Evolutionary conservation across 163 green algal genomes (phyloP).

Genomic region (Chlorella variabilis): DNA sequence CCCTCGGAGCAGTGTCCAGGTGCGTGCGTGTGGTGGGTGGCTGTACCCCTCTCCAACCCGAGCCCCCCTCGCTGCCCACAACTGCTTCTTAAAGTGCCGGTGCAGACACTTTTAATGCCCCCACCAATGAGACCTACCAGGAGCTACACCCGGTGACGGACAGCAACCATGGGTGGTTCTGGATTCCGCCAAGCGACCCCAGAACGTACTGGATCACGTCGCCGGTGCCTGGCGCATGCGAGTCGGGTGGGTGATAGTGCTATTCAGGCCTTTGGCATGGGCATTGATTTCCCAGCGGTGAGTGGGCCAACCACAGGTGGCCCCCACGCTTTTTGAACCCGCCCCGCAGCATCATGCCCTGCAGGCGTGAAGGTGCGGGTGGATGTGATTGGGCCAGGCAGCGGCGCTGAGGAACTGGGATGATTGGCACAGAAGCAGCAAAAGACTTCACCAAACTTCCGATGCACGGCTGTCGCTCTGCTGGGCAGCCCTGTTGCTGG

Average conservation of each 20-base stretch:
- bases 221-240: conserved; percentile 1
- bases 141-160: neutral
- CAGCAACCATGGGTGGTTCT: neutral
- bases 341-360: too few relatives aligned
- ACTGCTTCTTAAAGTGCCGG: too few relatives aligned
- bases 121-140: neutral
- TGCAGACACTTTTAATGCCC: neutral
- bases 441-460: too few relatives aligned
- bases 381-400: conserved; percentile 4
- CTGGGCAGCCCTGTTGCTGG: neutral
- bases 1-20: conserved; percentile 9
- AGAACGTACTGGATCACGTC: conserved; percentile 6
- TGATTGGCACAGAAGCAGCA: too few relatives aligned
- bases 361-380: conserved; percentile 30
- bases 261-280: too few relatives aligned
- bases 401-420: too few relatives aligned
- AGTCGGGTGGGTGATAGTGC: neutral
- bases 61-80: neutral
- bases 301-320: too few relatives aligned
- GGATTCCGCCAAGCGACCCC: neutral
- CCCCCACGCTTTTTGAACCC: too few relatives aligned
- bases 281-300: too few relatives aligned
- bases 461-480: neutral
- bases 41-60: too few relatives aligned
- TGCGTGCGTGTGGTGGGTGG: too few relatives aligned